Evolutionary conservation across 2,329 filamentous ascomycete species (phyloP), one percentile per base, ranked within the genome.

Genomic region (Leptodontidium sp.): DNA sequence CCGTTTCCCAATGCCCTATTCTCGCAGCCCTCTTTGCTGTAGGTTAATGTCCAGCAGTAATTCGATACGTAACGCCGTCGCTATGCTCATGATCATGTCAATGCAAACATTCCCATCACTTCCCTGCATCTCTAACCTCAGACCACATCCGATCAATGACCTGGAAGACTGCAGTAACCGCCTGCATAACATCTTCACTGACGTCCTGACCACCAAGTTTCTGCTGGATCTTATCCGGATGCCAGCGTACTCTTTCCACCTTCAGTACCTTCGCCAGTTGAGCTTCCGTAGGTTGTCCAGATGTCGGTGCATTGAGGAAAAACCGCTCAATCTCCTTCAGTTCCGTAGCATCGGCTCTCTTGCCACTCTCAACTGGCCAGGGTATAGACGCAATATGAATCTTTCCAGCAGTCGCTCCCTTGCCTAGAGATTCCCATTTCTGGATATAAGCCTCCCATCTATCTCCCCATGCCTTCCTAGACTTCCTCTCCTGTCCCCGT

Each of bases 141-240:
- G 83, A 86, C 92, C 93, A 97, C 75, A 98, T 81, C 63, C 83
- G 84, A 82, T 99, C 96, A 58, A 98, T 86, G 38, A 94, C 90
- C 81, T 98, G 95, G 77, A 98, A 99, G 11, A 97, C 90, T 7
- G 92, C 91, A 12, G 95, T 99, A 52, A 98, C 92, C 65, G 89
- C 86, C 77, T 88, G 89, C 85, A 97, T 90, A 2, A 92, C 88
- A 3, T 85, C 85, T 29, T 88, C 85, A 59, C 94, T 91, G 61
- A 97, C 88, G 15, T 85, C 84, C 68, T 88, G 82, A 0, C 87
- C 88, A 2, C 93, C 93, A 69, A 97, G 90, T 64, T 90, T 88
- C 81, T 98, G 96, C 83, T 98, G 93, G 66, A 98, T 92, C 84
- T 98, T 99, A 81, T 99, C 96, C 4, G 96, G 96, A 82, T 99